Evolutionary conservation across 345 rosid species (phyloP), one percentile per base, ranked within the genome.

Genomic region (Garcia nutans): DNA sequence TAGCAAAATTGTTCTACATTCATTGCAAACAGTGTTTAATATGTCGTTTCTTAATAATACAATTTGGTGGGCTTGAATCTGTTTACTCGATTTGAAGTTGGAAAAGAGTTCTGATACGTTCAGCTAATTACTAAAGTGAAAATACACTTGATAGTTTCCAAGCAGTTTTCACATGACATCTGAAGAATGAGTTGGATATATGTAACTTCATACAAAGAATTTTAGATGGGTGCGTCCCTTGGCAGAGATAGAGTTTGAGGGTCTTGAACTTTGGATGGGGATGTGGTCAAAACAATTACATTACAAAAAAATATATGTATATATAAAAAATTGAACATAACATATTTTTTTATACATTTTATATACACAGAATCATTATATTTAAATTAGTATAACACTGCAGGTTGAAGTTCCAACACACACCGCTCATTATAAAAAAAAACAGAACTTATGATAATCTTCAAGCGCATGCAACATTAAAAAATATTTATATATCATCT

Each of bases 361-460:
- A n/a, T n/a, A n/a, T n/a, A n/a, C n/a, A n/a, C n/a, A n/a, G n/a
- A n/a, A n/a, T n/a, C n/a, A n/a, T n/a, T n/a, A n/a, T n/a, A n/a
- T n/a, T n/a, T n/a, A n/a, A n/a, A n/a, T n/a, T n/a, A n/a, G n/a
- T n/a, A n/a, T n/a, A n/a, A n/a, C n/a, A n/a, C 79, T 68, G 77
- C 80, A 68, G 61, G 65, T 76, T 49, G 17, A 70, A 62, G 42
- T n/a, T 56, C 72, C 68, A 63, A 66, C 10, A 19, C 57, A 54
- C 16, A 33, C n/a, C 76, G 75, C 13, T 70, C 17, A 49, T 33
- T 33, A 33, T 33, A 33, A 33, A 33, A 33, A 33, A 3, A 33
- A 33, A n/a, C 37, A 33, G 4, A 33, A 33, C 37, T 33, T 33
- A 33, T 33, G 37, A 33, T 33, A 6, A n/a, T 41, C 72, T 67